These are phyloP conservation scores for Aspergillus pseudonomiae DNA, from an alignment of 2,329 filamentous ascomycete genomes.

Conservation along the genomic window DNA sequence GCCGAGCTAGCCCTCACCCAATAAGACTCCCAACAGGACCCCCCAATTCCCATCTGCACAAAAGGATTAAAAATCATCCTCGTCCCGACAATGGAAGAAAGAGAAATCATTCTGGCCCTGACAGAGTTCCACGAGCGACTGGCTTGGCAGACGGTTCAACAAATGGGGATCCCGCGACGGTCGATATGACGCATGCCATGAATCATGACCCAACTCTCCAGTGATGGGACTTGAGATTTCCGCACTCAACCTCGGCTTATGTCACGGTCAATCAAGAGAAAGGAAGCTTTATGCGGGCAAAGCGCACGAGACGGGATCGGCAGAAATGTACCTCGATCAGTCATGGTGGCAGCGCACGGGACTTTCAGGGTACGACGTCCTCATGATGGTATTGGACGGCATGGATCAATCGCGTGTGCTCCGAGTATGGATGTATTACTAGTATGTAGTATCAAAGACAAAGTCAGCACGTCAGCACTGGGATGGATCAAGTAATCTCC, in stretches of 20 bases:
- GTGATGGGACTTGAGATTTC: not conserved
- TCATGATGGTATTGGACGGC: not conserved
- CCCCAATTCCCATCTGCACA: not conserved
- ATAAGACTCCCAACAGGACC: not conserved
- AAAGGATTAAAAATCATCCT: not conserved
- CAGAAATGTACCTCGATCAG: not conserved
- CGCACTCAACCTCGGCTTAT: not conserved
- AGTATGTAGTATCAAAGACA: not conserved
- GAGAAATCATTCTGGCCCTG: not conserved
- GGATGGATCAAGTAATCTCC: not conserved
- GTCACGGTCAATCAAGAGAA: not conserved
- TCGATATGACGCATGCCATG: conserved; percentile 2
- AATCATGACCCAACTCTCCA: not conserved
- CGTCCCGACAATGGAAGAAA: not conserved
- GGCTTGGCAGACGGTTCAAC: not conserved
- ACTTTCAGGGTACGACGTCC: not conserved
- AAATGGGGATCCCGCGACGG: not conserved
- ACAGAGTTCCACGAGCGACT: not conserved
- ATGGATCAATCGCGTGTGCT: not conserved
- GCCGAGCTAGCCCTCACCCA: not conserved
- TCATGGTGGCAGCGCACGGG: not conserved
- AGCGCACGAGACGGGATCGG: not conserved
- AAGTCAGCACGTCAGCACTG: not conserved
- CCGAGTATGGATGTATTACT: too few species aligned
- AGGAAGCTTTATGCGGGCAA: not conserved